phyloP scores from a whole-genome alignment of 2,329 filamentous ascomycete species.

The Botrytis deweyae region DNA sequence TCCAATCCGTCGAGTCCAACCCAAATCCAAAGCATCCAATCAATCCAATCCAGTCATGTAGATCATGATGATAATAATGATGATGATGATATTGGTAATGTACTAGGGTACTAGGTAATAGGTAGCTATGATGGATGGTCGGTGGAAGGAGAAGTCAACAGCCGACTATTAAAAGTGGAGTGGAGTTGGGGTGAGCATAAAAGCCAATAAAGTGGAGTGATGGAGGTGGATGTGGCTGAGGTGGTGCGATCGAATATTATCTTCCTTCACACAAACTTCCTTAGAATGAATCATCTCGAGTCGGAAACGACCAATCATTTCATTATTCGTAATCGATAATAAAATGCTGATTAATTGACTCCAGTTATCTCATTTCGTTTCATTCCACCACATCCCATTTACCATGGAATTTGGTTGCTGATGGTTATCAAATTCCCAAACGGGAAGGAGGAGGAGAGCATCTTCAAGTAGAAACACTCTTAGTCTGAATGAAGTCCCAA shows the following conservation, averaged over 20 bases:
- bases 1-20: too few species aligned
- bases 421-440: neutral
- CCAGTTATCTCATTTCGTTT: neutral
- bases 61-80: neutral
- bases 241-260: neutral
- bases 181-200: neutral
- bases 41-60: neutral
- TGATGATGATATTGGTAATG: neutral
- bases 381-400: neutral
- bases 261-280: neutral
- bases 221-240: neutral
- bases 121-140: neutral
- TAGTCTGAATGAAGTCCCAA: neutral
- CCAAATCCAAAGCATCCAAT: neutral
- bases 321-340: neutral
- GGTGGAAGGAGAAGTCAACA: neutral
- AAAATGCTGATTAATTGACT: neutral
- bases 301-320: neutral
- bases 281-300: neutral
- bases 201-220: neutral
- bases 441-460: neutral
- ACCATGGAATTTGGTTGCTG: neutral
- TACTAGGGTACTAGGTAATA: neutral
- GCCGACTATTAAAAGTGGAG: neutral
- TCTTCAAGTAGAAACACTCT: neutral